Evolutionary conservation across 768 basidiomycete genomes (phyloP), one percentile per base, ranked within the genome.

Genomic region (Nevesoporus exiguus): DNA sequence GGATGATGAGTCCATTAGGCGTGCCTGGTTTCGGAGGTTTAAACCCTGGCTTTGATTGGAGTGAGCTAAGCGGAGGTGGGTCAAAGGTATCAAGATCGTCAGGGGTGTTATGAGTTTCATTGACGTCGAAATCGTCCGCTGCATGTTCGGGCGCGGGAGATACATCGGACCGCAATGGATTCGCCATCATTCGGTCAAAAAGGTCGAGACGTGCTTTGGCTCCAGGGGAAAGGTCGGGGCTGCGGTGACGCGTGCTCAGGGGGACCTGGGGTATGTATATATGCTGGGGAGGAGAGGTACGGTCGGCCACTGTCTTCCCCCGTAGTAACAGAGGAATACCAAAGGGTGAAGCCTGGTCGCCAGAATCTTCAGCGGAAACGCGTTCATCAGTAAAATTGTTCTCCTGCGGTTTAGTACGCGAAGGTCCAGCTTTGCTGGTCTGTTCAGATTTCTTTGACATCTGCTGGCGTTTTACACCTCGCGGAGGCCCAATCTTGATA

Each of bases 401-500:
- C 40, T 53, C 41, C 21, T 5, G 48, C n/a, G 37, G 4, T 40
- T 55, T 57, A 21, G 30, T 5, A 21, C 37, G 25, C 8, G 56
- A 57, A 22, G 42, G 29, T n/a, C 41, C 29, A 7, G 41, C 30
- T 24, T 52, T 54, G 3, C 27, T 24, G 4, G 41, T 1, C 1
- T 27, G 13, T 4, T 19, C 33, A 2, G 54, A 24, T 5, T 25
- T 8, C 37, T 7, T 62, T 46, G n/a, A 21, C 36, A 1, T 33
- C 17, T 39, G 19, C 17, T 21, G 37, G 33, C 58, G 64, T 27
- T 60, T 62, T 27, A 41, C 39, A 24, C 66, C 63, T 25, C 61
- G 65, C 22, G 68, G 69, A 29, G 69, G 68, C 1, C 69, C 69
- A 11, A 67, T 5, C 30, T 68, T 68, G 13, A 58, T 33, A 14